Evolutionary conservation across 139 green algal species (phyloP).

Genomic region (Chlamydomonas urium): DNA sequence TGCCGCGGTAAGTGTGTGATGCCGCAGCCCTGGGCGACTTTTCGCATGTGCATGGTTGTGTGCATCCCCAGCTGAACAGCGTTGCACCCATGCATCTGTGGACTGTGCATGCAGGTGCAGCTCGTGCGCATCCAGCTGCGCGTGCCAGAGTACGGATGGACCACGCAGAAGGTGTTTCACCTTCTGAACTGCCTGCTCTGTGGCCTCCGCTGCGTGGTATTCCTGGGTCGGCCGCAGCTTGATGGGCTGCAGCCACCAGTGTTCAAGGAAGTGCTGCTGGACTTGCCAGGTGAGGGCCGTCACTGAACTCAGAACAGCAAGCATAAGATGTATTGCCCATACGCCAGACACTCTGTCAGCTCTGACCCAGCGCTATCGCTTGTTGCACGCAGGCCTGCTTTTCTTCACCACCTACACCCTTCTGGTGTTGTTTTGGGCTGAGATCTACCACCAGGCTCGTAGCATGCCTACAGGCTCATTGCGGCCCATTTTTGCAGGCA

Average conservation of each 20-base stretch:
- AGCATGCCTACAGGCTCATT: constrained; percentile 73
- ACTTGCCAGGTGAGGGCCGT: constrained; percentile 72
- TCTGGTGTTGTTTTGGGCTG: constrained; percentile 97
- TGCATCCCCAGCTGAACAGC: background rate
- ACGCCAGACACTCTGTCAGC: too few species aligned
- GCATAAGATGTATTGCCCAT: too few species aligned
- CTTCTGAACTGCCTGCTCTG: constrained; percentile 91
- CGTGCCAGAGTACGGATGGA: constrained; percentile 97
- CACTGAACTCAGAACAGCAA: too few species aligned
- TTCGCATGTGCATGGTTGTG: background rate
- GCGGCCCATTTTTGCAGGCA: constrained; percentile 75
- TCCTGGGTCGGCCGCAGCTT: constrained; percentile 64
- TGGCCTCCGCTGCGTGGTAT: constrained; percentile 67
- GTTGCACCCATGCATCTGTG: background rate
- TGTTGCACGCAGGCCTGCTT: constrained; percentile 75
- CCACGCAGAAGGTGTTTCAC: constrained; percentile 99
- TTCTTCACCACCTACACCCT: constrained; percentile 99
- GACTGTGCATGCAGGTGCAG: constrained; percentile 59
- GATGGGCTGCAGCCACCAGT: constrained; percentile 45
- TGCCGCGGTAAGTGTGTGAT: constrained; percentile 50
- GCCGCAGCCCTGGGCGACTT: background rate
- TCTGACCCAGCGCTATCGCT: too few species aligned
- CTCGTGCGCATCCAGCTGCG: constrained; percentile 85
- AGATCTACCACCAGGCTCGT: constrained; percentile 97
- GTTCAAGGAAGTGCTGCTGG: constrained; percentile 69